phyloP scores from a whole-genome alignment of 2,329 filamentous ascomycete species.

The Phialophora expanda region DNA sequence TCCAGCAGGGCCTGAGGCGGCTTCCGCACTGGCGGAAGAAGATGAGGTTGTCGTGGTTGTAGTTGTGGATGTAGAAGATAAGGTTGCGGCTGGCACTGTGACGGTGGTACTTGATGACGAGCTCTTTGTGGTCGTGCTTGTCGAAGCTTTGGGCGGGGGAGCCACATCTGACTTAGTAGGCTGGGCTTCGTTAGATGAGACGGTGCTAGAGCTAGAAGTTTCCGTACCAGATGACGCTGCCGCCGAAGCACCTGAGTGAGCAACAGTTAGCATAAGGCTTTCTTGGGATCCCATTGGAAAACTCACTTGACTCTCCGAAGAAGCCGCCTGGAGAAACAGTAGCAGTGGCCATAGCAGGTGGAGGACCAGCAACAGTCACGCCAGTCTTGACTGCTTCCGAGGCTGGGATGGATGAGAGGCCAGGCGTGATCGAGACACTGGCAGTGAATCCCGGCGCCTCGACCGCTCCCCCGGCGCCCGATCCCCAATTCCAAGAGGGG shows the following conservation, averaged over 20 bases:
- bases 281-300: neutral
- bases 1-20: constrained; percentile 16
- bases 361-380: constrained; percentile 29
- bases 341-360: constrained; percentile 18
- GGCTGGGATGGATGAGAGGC: constrained; percentile 36
- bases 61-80: constrained; percentile 20
- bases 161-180: constrained; percentile 30
- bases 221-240: constrained; percentile 30
- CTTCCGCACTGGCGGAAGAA: constrained; percentile 18
- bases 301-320: constrained; percentile 27
- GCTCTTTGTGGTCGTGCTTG: constrained; percentile 9
- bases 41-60: constrained; percentile 16
- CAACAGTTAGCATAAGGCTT: neutral
- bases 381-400: constrained; percentile 35
- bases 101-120: constrained; percentile 10
- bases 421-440: constrained; percentile 30
- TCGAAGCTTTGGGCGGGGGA: constrained; percentile 23
- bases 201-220: constrained; percentile 30
- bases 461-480: constrained; percentile 11
- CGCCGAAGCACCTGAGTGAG: constrained; percentile 6
- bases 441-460: constrained; percentile 25
- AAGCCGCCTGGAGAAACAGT: constrained; percentile 27
- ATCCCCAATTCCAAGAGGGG: constrained; percentile 2
- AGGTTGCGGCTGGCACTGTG: neutral
- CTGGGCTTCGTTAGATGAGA: constrained; percentile 32